Conservation (phyloP, 805 yeast species). For the Ogataea pini region DNA sequence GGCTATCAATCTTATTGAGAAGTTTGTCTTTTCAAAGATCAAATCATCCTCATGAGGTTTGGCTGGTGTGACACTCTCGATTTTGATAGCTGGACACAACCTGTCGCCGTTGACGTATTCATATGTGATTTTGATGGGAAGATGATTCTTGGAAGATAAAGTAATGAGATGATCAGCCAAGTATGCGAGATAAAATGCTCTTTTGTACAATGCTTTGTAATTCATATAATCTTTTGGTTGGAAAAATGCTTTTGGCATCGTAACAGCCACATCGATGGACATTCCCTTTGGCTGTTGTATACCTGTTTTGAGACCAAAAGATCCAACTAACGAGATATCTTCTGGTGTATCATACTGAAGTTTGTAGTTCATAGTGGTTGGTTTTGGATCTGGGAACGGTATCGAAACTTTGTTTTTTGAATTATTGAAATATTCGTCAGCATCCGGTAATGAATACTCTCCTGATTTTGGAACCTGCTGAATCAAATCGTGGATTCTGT, state of each 20-base stretch:
- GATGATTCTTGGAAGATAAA: slow-evolving; percentile 51
- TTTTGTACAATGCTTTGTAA: slow-evolving; percentile 85
- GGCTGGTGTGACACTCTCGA: slow-evolving; percentile 55
- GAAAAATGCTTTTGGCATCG: slow-evolving; percentile 76
- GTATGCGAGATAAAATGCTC: slow-evolving; percentile 83
- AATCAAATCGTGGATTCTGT: slow-evolving; percentile 67
- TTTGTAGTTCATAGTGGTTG: slow-evolving; percentile 64
- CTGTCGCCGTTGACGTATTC: slow-evolving; percentile 74
- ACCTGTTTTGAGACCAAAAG: slow-evolving; percentile 85
- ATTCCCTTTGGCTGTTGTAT: slow-evolving; percentile 61
- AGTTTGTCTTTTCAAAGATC: slow-evolving; percentile 62
- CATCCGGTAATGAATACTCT: slow-evolving; percentile 56
- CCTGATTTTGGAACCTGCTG: slow-evolving; percentile 61
- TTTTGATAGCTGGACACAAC: slow-evolving; percentile 69
- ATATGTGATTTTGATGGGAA: slow-evolving; percentile 63
- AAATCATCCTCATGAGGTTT: slow-evolving; percentile 48
- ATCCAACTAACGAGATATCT: slow-evolving; percentile 78
- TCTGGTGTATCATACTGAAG: slow-evolving; percentile 71
- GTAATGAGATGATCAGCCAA: slow-evolving; percentile 65
- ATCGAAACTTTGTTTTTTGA: slow-evolving; percentile 52
- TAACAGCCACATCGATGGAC: slow-evolving; percentile 75
- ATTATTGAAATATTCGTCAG: slow-evolving; percentile 51
- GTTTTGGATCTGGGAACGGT: slow-evolving; percentile 92
- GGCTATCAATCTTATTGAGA: slow-evolving; percentile 68
- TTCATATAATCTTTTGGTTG: slow-evolving; percentile 88